Base-by-base conservation (phyloP, 1,284 basidiomycete genomes). In the Puccinia hordei region DNA sequence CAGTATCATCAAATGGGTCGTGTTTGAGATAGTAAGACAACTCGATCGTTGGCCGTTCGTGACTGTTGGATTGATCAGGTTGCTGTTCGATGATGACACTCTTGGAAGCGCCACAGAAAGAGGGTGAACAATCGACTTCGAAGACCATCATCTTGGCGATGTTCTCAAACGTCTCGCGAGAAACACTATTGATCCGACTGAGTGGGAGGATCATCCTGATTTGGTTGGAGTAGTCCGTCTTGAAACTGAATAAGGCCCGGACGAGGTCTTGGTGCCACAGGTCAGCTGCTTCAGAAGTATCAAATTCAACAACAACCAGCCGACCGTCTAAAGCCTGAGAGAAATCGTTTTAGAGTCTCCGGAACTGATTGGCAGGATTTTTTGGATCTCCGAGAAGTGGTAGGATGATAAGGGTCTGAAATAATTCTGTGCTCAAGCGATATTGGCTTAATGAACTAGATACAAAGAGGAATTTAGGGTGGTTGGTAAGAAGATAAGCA, bases 141-240 rank as follows among this genome's bases (percentile, higher is more conserved):
- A 80, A 55, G 49, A 30, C 61, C 33, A 83, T 57, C 33, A 83
- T 69, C 30, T 82, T 82, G 53, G 82, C 83, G 15, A 84, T 81
- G 3, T 82, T 81, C 59, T 83, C 81, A 57, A 82, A 82, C 15
- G 41, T 51, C 10, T 81, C 73, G 8, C 79, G 69, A 27, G 82
- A 81, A 19, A 83, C 68, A 46, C 81, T 82, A 38, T 82, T 78
- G 77, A 85, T 82, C 24, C 82, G 82, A 17, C 81, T 82, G 17
- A 84, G 82, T 0, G 84, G 84, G n/a, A 84, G 75, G 82, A 81
- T 24, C 82, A 83, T 81, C 82, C 83, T 59, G 83, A 82, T 76
- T 82, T 81, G 22, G 82, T 83, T 82, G 82, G 83, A 69, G 76
- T 81, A 24, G 81, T 82, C 51, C 68, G 80, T 78, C 81, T 84